phyloP scores from a whole-genome alignment of 768 basidiomycete genomes.

The Collybia sordida region DNA sequence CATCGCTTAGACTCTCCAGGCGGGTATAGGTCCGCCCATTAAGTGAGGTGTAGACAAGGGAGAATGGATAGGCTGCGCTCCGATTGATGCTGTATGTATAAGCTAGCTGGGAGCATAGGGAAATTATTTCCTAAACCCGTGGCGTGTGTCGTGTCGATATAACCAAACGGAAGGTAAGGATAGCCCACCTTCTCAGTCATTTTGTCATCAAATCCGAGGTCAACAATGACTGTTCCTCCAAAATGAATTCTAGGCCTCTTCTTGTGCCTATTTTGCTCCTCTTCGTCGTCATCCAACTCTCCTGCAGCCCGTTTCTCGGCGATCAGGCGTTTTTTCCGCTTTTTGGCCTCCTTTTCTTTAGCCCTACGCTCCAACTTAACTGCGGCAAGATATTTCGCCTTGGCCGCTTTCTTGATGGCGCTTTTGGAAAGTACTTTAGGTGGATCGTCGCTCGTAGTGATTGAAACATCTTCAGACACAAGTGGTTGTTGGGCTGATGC shows the following conservation, averaged over 20 bases:
- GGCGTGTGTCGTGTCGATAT: constrained; percentile 13
- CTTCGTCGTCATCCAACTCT: constrained; percentile 53
- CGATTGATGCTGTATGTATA: constrained; percentile 91
- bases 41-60: constrained; percentile 78
- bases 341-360: constrained; percentile 74
- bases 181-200: constrained; percentile 88
- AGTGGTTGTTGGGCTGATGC: too few species aligned
- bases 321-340: constrained; percentile 64
- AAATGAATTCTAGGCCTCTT: constrained; percentile 46
- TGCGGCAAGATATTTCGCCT: constrained; percentile 62
- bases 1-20: constrained; percentile 63
- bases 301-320: constrained; percentile 64
- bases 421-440: constrained; percentile 64
- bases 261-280: constrained; percentile 33
- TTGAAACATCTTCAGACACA: neutral
- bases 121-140: constrained; percentile 76
- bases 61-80: constrained; percentile 66
- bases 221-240: constrained; percentile 73
- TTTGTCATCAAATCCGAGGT: constrained; percentile 89
- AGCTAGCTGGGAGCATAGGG: constrained; percentile 86
- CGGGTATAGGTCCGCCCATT: constrained; percentile 66
- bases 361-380: constrained; percentile 74
- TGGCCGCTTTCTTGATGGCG: constrained; percentile 75
- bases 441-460: constrained; percentile 8
- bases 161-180: constrained; percentile 3